These are phyloP conservation scores for Fusarium duplospermum DNA, from an alignment of 2,329 filamentous ascomycete genomes.

Conservation along the genomic window DNA sequence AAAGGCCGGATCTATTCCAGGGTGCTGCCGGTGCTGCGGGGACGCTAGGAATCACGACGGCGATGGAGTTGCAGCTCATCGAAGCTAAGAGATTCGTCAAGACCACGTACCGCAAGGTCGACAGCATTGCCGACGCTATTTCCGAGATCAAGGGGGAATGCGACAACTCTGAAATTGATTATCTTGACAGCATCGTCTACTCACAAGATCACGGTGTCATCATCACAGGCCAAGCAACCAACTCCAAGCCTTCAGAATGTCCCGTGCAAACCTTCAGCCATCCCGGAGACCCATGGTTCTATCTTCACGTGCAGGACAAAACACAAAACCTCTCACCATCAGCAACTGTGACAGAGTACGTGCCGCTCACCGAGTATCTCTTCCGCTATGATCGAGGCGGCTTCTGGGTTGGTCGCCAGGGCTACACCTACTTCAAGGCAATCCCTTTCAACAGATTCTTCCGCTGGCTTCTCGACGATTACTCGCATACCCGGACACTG, in stretches of 20 bases:
- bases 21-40: conserved; percentile 70
- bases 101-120: conserved; percentile 63
- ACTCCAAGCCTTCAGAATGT: conserved; percentile 5
- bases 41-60: conserved; percentile 69
- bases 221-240: conserved; percentile 61
- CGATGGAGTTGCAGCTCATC: conserved; percentile 68
- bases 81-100: conserved; percentile 66
- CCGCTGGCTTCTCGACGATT: conserved; percentile 68
- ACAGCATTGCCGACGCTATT: conserved; percentile 57
- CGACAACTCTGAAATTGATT: conserved; percentile 53
- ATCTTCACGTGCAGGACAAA: conserved; percentile 65
- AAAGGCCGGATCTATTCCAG: conserved; percentile 66
- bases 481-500: conserved; percentile 71
- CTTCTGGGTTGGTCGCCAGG: conserved; percentile 72
- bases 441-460: conserved; percentile 69
- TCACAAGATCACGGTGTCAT: conserved; percentile 62
- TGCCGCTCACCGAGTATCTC: conserved; percentile 60
- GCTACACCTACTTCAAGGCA: conserved; percentile 63
- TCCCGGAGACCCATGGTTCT: conserved; percentile 72
- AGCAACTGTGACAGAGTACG: conserved; percentile 27
- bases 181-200: conserved; percentile 70
- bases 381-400: conserved; percentile 73
- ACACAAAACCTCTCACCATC: background rate
- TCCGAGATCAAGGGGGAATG: conserved; percentile 49
- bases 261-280: conserved; percentile 58